Conservation (phyloP, 2,329 filamentous ascomycete species). For the Colletotrichum sp. region DNA sequence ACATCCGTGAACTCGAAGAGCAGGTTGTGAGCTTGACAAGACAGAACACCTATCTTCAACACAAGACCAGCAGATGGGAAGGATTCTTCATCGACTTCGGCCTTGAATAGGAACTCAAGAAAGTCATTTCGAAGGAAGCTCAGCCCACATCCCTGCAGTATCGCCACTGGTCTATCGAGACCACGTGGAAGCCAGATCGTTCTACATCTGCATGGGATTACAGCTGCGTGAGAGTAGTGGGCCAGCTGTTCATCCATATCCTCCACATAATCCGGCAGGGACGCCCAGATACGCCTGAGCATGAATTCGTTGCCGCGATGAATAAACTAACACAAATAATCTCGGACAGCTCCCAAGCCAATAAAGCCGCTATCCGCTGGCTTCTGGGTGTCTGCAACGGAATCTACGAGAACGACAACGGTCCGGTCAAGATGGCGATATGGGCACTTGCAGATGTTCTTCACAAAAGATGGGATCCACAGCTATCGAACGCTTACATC, state of each 20-base stretch:
- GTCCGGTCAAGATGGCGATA: background rate
- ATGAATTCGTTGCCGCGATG: background rate
- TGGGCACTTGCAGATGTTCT: background rate
- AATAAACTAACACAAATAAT: background rate
- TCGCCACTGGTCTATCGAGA: background rate
- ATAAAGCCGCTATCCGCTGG: background rate
- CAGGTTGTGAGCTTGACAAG: background rate
- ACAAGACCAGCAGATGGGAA: background rate
- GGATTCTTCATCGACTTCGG: background rate
- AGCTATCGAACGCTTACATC: background rate
- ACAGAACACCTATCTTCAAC: no score
- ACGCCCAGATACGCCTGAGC: background rate
- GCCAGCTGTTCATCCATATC: background rate
- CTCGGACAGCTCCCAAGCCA: rapidly evolving
- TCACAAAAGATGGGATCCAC: background rate
- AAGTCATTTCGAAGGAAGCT: background rate
- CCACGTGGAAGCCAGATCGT: background rate
- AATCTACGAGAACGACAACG: no score
- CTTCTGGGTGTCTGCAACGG: background rate
- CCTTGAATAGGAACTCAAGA: background rate
- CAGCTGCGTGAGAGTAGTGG: rapidly evolving
- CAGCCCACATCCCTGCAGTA: background rate
- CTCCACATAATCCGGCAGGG: background rate
- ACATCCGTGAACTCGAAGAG: background rate
- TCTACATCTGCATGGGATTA: no score